Evolutionary conservation across 176 grass and related monocot genomes (phyloP), one percentile per base, ranked within the genome.

Genomic region (Avena sativa): DNA sequence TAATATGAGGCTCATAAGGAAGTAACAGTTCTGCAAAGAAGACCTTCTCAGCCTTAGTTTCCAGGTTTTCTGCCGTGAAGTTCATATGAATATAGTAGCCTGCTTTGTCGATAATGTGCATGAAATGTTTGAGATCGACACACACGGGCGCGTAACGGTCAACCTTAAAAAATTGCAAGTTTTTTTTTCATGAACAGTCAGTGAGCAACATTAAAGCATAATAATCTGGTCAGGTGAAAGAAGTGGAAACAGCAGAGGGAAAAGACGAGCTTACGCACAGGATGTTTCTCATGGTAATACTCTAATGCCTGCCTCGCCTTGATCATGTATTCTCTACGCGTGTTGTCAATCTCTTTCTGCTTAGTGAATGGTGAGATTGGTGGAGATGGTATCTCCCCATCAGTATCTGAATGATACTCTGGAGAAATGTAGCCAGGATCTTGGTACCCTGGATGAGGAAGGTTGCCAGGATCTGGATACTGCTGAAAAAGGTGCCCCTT

Each of bases 41-140:
- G 60, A 63, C 25, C 60, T 63, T 12, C 21, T 1, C 9, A 63
- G 60, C 4, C 21, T 63, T 63, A 12, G 60, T 63, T 63, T 63
- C 60, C 60, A 63, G 1, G 60, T 63, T 5, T 5, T 63, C 21
- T 63, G 21, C 60, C 3, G 9, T 63, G 60, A 63, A 63, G 60
- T 63, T 63, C 60, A 63, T 63, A 13, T 63, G 60, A 21, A 63
- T 63, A 28, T 66, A 66, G 63, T 66, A 66, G 26, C 26, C 63
- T 32, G 11, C 26, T 32, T 30, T 32, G 63, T 66, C 63, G 26
- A 66, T 32, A 66, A 66, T 32, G 63, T 66, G 4, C 26, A 15
- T 2, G 26, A 66, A 28, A 4, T 32, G 63, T 30, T 15, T 6
- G 4, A 66, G 63, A 66, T 32, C 32, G 26, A 66, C 12, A 66